Evolutionary conservation across 2,329 filamentous ascomycete genomes (phyloP), one percentile per base, ranked within the genome.

Genomic region (Lecanosticta acicola): DNA sequence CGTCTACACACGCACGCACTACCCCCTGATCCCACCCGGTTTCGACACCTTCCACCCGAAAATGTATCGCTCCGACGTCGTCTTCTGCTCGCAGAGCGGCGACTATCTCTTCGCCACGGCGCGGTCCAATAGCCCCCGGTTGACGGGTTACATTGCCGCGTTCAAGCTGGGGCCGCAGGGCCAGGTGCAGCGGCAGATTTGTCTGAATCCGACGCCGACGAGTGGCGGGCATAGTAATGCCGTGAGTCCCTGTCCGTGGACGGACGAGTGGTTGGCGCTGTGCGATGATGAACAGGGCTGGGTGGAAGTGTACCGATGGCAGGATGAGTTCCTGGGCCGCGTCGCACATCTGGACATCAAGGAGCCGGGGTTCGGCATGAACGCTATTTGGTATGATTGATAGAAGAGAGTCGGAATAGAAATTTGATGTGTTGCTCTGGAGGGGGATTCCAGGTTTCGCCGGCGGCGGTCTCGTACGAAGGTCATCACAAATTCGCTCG

Each of bases 301-400:
- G 71, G 70, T 94, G 16, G 88, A 94, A 71, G 86, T 94, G 46
- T 94, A 94, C 65, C 76, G 87, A 43, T 94, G 87, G 85, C 76
- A 84, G 54, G 83, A 89, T 48, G 87, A 93, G 73, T 87, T 84
- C 57, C 69, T 94, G 43, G 83, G 80, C 1, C 73, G 87, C 3
- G 87, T 94, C 5, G 87, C 87, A 13, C 76, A 85, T 51, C 73
- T 86, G 52, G 81, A 87, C 56, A 82, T 94, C 32, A 81, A 82
- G 4, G 88, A 94, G 71, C 86, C 85, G n/a, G 88, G 88, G 1
- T 94, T 94, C 65, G 87, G 87, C 1, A 94, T 94, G 88, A 94
- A 94, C 69, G 87, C 87, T n/a, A 89, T 94, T 53, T 94, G 88
- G 88, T 93, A 93, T 66, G 85, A 94, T 68, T 87, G 59, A 61